Evolutionary conservation across 352 stramenopile genomes (phyloP).

Genomic region (Pythium chondricola): DNA sequence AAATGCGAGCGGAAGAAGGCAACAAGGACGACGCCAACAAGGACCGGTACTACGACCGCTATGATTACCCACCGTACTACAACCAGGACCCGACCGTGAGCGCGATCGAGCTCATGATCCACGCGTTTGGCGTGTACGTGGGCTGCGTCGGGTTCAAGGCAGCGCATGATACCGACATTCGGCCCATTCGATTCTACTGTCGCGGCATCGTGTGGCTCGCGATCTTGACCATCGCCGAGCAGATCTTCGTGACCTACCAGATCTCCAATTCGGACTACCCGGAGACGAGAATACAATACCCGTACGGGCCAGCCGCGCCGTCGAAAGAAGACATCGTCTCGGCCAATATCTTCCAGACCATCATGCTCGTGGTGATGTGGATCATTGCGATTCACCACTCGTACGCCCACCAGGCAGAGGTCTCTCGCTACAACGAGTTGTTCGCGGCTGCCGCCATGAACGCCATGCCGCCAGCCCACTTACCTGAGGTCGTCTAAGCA

Average conservation of each 20-base stretch:
- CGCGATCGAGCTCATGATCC: slow-evolving; percentile 61
- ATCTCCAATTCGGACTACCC: slow-evolving; percentile 73
- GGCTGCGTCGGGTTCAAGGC: slow-evolving; percentile 84
- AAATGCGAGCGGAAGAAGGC: slow-evolving; percentile 34
- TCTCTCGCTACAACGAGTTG: slow-evolving; percentile 78
- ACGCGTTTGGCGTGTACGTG: slow-evolving; percentile 82
- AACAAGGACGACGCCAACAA: slow-evolving; percentile 24
- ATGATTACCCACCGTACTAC: slow-evolving; percentile 79
- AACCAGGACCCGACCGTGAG: slow-evolving; percentile 68
- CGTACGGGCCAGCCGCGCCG: slow-evolving; percentile 63
- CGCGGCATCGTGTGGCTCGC: slow-evolving; percentile 73
- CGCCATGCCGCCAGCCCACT: slow-evolving; percentile 56
- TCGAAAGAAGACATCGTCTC: slow-evolving; percentile 83
- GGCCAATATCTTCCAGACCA: slow-evolving; percentile 77
- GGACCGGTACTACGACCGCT: slow-evolving; percentile 42
- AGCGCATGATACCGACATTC: slow-evolving; percentile 81
- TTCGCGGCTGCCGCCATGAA: slow-evolving; percentile 80
- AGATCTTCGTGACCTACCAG: slow-evolving; percentile 80
- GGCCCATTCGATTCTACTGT: slow-evolving; percentile 79
- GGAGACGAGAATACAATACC: slow-evolving; percentile 60
- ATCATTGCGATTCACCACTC: slow-evolving; percentile 74
- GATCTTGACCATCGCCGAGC: slow-evolving; percentile 66
- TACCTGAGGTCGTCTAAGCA: slow-evolving; percentile 48
- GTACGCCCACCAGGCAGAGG: slow-evolving; percentile 66
- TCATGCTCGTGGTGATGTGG: slow-evolving; percentile 84